phyloP scores from a whole-genome alignment of 2,329 filamentous ascomycete genomes.

The Trichophyton equinum region DNA sequence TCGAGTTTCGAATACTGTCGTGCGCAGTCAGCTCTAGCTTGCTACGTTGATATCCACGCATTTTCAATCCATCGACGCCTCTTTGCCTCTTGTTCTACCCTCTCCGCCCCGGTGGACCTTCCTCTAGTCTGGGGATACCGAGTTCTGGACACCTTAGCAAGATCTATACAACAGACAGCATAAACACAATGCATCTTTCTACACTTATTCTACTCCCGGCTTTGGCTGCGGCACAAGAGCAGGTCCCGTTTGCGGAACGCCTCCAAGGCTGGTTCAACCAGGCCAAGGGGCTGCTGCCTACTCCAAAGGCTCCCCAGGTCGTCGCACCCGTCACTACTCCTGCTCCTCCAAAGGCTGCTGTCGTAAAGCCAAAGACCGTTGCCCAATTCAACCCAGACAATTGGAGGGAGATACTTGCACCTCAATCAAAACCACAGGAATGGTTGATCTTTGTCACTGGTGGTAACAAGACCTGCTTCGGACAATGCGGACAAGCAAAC shows the following conservation, averaged over 20 bases:
- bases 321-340: conserved; percentile 30
- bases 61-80: not conserved
- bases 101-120: not conserved
- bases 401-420: conserved; percentile 42
- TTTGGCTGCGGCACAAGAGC: conserved; percentile 50
- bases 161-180: not conserved
- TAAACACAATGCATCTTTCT: conserved; percentile 14
- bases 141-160: not conserved
- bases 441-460: conserved; percentile 52
- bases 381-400: conserved; percentile 43
- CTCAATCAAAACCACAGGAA: conserved; percentile 31
- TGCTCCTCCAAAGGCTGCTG: conserved; percentile 33
- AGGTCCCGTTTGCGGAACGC: conserved; percentile 40
- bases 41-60: not conserved
- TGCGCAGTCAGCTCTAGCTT: not conserved
- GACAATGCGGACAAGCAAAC: conserved; percentile 43
- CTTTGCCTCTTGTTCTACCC: not conserved
- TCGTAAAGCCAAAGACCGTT: conserved; percentile 36
- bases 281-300: conserved; percentile 45
- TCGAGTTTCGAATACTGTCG: not conserved
- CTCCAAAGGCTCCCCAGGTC: conserved; percentile 28
- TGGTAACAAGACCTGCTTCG: conserved; percentile 53
- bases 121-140: not conserved
- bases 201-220: conserved; percentile 58
- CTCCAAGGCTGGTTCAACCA: conserved; percentile 38